Conservation (phyloP, 208 protist species). For the Acanthamoeba castellanii region DNA sequence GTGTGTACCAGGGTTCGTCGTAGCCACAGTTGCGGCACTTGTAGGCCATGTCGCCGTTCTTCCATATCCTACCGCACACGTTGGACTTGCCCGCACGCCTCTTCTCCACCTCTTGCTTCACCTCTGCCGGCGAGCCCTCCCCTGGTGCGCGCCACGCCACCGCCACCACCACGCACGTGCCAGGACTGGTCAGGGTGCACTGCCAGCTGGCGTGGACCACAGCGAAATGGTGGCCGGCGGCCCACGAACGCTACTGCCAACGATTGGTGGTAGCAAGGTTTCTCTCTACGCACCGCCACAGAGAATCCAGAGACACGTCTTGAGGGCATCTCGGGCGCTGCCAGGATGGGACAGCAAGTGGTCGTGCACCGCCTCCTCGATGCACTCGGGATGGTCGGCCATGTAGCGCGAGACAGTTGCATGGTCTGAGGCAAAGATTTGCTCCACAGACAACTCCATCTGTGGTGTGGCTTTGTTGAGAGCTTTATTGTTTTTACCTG, state of each 20-base stretch:
- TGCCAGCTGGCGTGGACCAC: too few species aligned
- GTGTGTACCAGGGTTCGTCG: constrained; percentile 44
- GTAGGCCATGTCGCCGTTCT: constrained; percentile 62
- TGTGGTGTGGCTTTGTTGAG: too few species aligned
- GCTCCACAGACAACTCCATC: background rate
- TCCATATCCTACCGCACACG: constrained; percentile 55
- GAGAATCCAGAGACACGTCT: constrained; percentile 25
- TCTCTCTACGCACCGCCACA: background rate
- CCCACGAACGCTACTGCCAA: too few species aligned
- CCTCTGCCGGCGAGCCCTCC: background rate
- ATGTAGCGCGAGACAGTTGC: background rate
- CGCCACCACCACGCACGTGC: too few species aligned
- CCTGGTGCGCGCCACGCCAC: background rate
- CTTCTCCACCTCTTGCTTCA: constrained; percentile 14
- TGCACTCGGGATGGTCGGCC: background rate
- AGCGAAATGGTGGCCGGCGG: too few species aligned
- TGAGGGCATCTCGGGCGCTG: background rate
- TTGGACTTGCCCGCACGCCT: constrained; percentile 58
- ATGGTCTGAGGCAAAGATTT: background rate
- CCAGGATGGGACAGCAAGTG: background rate
- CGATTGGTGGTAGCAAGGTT: background rate
- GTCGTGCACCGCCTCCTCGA: background rate
- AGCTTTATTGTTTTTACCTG: too few species aligned
- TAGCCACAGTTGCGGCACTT: constrained; percentile 53
- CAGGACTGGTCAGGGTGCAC: too few species aligned